Evolutionary conservation across 2,329 filamentous ascomycete species (phyloP), one percentile per base, ranked within the genome.

Genomic region (Penicillium olsonii): DNA sequence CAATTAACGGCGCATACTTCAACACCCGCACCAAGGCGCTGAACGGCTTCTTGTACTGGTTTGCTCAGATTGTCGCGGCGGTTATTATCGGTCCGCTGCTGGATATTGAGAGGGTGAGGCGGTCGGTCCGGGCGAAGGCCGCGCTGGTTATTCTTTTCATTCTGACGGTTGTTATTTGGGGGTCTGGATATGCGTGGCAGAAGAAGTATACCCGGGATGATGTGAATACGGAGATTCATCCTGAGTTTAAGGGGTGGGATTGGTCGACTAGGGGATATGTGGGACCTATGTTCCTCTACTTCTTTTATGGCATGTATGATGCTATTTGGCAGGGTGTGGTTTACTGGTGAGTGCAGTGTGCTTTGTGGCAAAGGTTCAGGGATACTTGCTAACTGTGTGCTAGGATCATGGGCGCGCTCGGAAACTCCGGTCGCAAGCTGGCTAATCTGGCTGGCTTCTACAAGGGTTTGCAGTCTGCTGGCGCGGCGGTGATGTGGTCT

Each of bases 381-480:
- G n/a, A 29, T 4, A 11, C 26, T 4, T 11, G 19, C 42, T 48
- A 26, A 54, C 37, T n/a, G 15, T 10, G 3, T n/a, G 10, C 17
- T 15, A 87, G 85, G 85, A 89, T 87, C 76, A 95, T 96, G 87
- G 92, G 92, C 44, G 82, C 91, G 6, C 79, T 96, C 42, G 91
- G 89, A 66, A 96, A 96, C 82, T 95, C 92, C 52, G 84, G 88
- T 53, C 89, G 92, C 68, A 92, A 90, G 70, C 84, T 91, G 17
- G 91, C 92, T 74, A 95, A 96, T 76, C 85, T 92, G 61, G 87
- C 90, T 29, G 91, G 88, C 51, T 91, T 88, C 77, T 92, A 92
- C 82, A 92, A 92, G 75, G 86, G 86, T 48, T 86, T 95, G 55
- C 90, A 95, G 70, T 91, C 88, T 5, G 88, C 87, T 15, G 90